phyloP scores from a whole-genome alignment of 2,329 filamentous ascomycete species.

The Scedosporium dehoogii region DNA sequence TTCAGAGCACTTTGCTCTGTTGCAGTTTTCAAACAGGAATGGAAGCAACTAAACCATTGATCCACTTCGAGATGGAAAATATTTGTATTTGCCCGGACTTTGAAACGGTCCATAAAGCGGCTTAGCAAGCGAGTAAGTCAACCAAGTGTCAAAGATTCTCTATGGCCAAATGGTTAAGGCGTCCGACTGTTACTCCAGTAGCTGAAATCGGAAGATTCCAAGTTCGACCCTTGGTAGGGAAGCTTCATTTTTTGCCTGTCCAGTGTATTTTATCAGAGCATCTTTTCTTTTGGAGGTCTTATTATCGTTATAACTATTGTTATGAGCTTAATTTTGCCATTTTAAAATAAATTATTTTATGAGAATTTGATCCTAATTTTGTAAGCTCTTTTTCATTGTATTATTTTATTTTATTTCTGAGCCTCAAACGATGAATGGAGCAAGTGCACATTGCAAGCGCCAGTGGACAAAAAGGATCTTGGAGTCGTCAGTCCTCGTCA shows the following conservation, averaged over 20 bases:
- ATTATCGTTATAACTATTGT: too few species aligned
- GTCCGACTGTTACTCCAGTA: conserved; percentile 3
- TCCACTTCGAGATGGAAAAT: background rate
- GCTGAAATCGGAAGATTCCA: conserved; percentile 2
- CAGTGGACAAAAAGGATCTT: background rate
- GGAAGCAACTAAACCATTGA: background rate
- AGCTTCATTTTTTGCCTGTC: background rate
- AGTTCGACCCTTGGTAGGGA: conserved; percentile 2
- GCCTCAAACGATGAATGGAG: too few species aligned
- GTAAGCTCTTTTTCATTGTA: background rate
- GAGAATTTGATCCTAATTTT: too few species aligned
- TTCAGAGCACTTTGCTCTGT: too few species aligned
- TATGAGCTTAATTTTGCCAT: too few species aligned
- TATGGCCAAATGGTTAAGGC: conserved; percentile 5
- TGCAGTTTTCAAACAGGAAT: too few species aligned
- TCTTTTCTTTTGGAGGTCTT: background rate
- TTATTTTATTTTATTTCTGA: background rate
- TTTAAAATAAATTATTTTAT: background rate
- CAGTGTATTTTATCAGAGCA: background rate
- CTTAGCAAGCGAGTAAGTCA: background rate
- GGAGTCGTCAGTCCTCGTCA: too few species aligned
- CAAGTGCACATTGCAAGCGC: background rate
- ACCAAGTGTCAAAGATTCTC: background rate
- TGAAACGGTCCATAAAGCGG: background rate
- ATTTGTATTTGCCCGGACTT: background rate